A percentile compares a stretch with the other conserved stretches of the same genome.
These are phyloP conservation scores for Agrostemma githago DNA, from an alignment of 148 eudicot genomes.

Conservation along the genomic window DNA sequence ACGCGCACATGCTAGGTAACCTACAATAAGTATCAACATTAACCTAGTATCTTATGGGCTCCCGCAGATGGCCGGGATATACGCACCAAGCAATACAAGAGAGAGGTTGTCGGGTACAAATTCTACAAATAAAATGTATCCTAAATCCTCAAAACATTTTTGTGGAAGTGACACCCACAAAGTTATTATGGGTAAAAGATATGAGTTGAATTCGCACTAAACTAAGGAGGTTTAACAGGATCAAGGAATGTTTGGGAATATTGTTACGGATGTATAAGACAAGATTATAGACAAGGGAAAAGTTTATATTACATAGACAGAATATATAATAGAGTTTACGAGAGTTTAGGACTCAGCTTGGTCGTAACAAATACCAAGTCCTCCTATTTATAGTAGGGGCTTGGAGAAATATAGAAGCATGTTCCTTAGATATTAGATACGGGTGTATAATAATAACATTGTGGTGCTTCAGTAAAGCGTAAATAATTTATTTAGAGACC, in stretches of 20 bases:
- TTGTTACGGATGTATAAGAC: background rate
- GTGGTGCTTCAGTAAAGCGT: too few species aligned
- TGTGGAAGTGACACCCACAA: background rate
- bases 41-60: too few species aligned
- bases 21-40: constrained; percentile 34
- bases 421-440: too few species aligned
- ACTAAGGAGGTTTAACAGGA: background rate
- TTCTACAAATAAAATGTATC: background rate
- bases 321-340: background rate
- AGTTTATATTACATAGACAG: background rate
- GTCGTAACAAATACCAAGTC: background rate
- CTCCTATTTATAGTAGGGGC: too few species aligned
- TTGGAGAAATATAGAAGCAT: too few species aligned
- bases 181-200: background rate
- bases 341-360: background rate
- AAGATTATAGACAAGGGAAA: background rate
- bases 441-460: too few species aligned
- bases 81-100: too few species aligned
- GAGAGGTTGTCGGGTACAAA: background rate
- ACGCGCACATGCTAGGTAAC: constrained; percentile 97
- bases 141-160: background rate
- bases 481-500: too few species aligned
- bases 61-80: too few species aligned
- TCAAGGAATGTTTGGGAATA: background rate
- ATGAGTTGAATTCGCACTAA: too few species aligned